These are phyloP conservation scores for Trametes meyenii DNA, from an alignment of 768 basidiomycete species.

Conservation along the genomic window DNA sequence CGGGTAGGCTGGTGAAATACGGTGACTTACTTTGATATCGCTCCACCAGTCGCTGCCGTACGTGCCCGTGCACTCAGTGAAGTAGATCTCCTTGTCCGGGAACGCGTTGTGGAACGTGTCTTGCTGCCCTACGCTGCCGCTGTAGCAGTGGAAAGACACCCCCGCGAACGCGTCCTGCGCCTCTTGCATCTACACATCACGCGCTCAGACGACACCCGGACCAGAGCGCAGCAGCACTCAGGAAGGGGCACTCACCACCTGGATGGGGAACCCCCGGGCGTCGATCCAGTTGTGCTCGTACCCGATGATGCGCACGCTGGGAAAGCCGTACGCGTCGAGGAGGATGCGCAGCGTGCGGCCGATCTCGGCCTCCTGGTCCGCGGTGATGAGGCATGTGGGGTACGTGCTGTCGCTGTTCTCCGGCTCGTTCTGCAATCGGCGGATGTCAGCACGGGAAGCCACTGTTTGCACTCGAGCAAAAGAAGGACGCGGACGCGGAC, in stretches of 20 bases:
- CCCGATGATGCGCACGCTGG: constrained; percentile 62
- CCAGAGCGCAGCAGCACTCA: not conserved
- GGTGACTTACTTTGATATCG: constrained; percentile 64
- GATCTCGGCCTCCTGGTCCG: constrained; percentile 60
- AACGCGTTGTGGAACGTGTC: constrained; percentile 58
- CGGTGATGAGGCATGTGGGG: constrained; percentile 62
- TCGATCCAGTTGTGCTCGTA: constrained; percentile 78
- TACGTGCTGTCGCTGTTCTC: constrained; percentile 66
- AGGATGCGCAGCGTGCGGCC: constrained; percentile 58
- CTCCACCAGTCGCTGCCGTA: constrained; percentile 78
- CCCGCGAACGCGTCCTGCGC: constrained; percentile 60
- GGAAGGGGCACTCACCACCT: constrained; percentile 39
- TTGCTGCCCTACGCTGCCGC: constrained; percentile 55
- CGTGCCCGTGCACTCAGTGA: constrained; percentile 68
- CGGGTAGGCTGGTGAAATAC: no score
- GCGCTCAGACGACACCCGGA: not conserved
- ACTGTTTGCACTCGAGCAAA: not conserved
- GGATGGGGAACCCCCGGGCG: constrained; percentile 63
- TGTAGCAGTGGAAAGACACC: constrained; percentile 76
- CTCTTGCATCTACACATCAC: constrained; percentile 50
- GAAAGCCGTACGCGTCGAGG: constrained; percentile 64
- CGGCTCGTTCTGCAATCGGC: constrained; percentile 50
- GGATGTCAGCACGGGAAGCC: not conserved
- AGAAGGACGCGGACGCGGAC: constrained; percentile 26
- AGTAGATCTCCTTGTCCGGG: constrained; percentile 59